These are phyloP conservation scores for Bretschneidera sinensis DNA, from an alignment of 345 rosid genomes.

Conservation along the genomic window DNA sequence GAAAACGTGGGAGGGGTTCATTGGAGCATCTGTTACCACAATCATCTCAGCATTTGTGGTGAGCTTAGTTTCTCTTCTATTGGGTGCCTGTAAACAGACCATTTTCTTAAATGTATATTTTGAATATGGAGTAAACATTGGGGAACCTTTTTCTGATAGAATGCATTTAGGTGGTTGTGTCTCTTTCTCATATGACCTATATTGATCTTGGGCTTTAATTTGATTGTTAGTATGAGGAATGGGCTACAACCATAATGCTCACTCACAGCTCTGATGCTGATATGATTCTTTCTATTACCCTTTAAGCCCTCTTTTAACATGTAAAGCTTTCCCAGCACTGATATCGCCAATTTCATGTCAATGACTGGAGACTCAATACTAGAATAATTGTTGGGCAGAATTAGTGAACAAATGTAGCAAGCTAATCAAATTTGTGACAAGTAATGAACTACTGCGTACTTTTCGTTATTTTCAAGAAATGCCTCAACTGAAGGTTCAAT, in stretches of 20 bases:
- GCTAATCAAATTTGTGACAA: too few relatives aligned
- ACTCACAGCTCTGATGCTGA: neutral
- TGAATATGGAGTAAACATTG: neutral
- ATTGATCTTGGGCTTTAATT: neutral
- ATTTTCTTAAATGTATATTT: too few relatives aligned
- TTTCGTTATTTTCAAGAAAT: too few relatives aligned
- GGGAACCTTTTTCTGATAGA: neutral
- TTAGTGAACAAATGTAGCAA: too few relatives aligned
- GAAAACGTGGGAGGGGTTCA: constrained; percentile 99
- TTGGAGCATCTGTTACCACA: constrained; percentile 89
- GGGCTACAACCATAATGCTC: neutral
- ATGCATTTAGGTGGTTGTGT: neutral
- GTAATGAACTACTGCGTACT: too few relatives aligned
- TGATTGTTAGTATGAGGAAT: neutral
- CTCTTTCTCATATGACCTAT: too few relatives aligned
- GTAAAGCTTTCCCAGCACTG: too few relatives aligned
- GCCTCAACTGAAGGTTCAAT: too few relatives aligned
- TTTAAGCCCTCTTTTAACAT: neutral
- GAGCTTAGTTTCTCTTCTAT: constrained; percentile 19
- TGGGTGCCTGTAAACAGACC: neutral
- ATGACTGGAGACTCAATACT: too few relatives aligned
- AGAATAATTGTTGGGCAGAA: too few relatives aligned
- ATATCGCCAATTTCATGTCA: too few relatives aligned
- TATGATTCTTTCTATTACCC: neutral
- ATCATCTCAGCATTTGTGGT: constrained; percentile 90